Base-by-base conservation (phyloP, 371 early-diverging fungal genomes). In the Mortierella sp. region DNA sequence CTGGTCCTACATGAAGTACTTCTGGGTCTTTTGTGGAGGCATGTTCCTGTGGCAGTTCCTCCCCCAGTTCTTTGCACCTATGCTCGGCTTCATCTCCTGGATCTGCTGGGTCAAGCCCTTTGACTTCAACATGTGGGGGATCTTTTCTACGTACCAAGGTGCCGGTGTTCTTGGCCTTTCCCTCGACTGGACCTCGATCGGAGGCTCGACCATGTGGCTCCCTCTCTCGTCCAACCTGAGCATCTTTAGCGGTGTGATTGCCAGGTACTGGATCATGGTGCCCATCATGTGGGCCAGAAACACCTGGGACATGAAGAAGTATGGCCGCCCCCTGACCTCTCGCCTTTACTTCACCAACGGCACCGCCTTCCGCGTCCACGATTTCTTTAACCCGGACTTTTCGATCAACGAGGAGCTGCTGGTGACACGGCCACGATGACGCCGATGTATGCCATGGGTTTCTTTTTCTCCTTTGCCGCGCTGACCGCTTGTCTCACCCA, bases 171-270 rank as follows among this genome's bases (percentile, higher is more conserved):
- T 92, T 8, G 84, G 92, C 29, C 71, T 93, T 10, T 87, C 92
- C 22, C 87, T 96, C 48, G 94, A 90, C 87, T 96, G 93, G 96
- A 89, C 88, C 63, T 91, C 92, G 24, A 86, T 93, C 37, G 64
- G 64, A 8, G 74, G 68, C 37, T 44, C 68, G 9, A 67, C 69
- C 48, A 26, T 74, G 39, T 67, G 40, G 19, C 29, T 61, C 9
- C 74, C 74, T 14, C 50, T 66, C 22, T n/a, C 24, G 19, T 61
- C 74, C 29, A 68, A 74, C 26, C 61, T 71, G 22, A 45, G 64
- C 48, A 64, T 64, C n/a, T 26, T 61, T 0, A 8, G 40, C 31
- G 92, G 92, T 9, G 88, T 88, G 50, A 87, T 92, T n/a, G 77
- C 93, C 29, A 86, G 90, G 58, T 85, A 88, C 70, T 95, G 92